These are phyloP conservation scores for Melastoma candidum DNA, from an alignment of 441 rosid species.

Conservation along the genomic window DNA sequence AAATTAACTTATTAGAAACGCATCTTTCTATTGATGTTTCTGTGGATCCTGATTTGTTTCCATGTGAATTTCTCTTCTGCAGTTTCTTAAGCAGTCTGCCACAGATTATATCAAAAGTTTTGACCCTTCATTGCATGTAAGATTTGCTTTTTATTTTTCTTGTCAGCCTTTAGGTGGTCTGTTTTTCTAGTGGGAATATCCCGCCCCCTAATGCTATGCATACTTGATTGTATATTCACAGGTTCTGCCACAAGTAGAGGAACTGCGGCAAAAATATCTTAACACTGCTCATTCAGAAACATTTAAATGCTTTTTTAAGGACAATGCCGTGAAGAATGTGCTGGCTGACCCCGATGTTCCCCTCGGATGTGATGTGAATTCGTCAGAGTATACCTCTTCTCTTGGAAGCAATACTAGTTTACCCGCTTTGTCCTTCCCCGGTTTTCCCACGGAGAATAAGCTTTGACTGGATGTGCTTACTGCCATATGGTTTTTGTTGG, in stretches of 20 bases:
- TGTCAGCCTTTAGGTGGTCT: slow-evolving; percentile 25
- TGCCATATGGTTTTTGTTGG: background rate
- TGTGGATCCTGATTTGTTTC: background rate
- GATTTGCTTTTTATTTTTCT: slow-evolving; percentile 11
- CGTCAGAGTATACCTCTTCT: slow-evolving; percentile 57
- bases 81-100: slow-evolving; percentile 77
- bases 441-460: background rate
- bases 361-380: slow-evolving; percentile 54
- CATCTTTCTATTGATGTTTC: background rate
- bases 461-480: background rate
- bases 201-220: no score
- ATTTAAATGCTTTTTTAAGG: slow-evolving; percentile 29
- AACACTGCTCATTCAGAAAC: slow-evolving; percentile 41
- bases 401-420: slow-evolving; percentile 10
- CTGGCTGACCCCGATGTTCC: slow-evolving; percentile 84
- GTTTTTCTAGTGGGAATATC: no score
- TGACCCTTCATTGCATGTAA: slow-evolving; percentile 77
- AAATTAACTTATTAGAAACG: background rate
- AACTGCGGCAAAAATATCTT: slow-evolving; percentile 60
- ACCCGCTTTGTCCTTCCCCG: slow-evolving; percentile 8
- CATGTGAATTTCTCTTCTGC: slow-evolving; percentile 20
- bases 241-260: slow-evolving; percentile 51
- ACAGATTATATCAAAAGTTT: slow-evolving; percentile 53
- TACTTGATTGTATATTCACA: no score
- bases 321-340: slow-evolving; percentile 41